Evolutionary conservation across 208 protist species (phyloP).

Genomic region (Trypanosomatidae sp.): DNA sequence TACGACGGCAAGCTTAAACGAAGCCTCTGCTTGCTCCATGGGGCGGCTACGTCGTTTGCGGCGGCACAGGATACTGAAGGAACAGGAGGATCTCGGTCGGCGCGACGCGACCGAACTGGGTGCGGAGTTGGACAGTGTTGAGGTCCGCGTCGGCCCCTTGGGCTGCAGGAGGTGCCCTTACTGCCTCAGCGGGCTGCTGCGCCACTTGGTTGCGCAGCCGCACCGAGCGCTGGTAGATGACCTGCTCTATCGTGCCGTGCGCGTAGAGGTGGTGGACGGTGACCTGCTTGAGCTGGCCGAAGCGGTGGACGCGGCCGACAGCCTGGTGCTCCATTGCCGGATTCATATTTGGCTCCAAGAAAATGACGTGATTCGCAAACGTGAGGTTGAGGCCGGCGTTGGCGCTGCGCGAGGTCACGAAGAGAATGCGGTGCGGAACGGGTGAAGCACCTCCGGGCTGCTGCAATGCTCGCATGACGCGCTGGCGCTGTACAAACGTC

Average conservation of each 20-base stretch:
- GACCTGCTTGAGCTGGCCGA: slow-evolving; percentile 85
- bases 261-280: slow-evolving; percentile 51
- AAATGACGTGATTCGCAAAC: slow-evolving; percentile 76
- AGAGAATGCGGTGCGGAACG: slow-evolving; percentile 32
- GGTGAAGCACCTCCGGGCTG: slow-evolving; percentile 3
- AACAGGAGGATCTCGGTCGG: slow-evolving; percentile 19
- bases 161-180: too few species aligned
- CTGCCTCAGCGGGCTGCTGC: slow-evolving; percentile 3
- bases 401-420: slow-evolving; percentile 57
- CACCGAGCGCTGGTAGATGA: slow-evolving; percentile 36
- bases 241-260: slow-evolving; percentile 47
- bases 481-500: slow-evolving; percentile 39
- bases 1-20: too few species aligned
- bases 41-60: not conserved
- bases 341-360: slow-evolving; percentile 81
- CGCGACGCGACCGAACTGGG: slow-evolving; percentile 24
- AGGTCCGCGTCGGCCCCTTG: too few species aligned
- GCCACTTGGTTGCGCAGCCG: slow-evolving; percentile 19
- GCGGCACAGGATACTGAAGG: slow-evolving; percentile 26
- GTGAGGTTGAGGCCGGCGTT: slow-evolving; percentile 71
- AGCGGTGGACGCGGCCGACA: slow-evolving; percentile 84
- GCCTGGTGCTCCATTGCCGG: slow-evolving; percentile 74
- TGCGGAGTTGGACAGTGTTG: too few species aligned
- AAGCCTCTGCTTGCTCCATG: too few species aligned
- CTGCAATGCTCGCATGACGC: slow-evolving; percentile 36